Evolutionary conservation across 768 basidiomycete genomes (phyloP).

Genomic region (Suillus cothurnatus): DNA sequence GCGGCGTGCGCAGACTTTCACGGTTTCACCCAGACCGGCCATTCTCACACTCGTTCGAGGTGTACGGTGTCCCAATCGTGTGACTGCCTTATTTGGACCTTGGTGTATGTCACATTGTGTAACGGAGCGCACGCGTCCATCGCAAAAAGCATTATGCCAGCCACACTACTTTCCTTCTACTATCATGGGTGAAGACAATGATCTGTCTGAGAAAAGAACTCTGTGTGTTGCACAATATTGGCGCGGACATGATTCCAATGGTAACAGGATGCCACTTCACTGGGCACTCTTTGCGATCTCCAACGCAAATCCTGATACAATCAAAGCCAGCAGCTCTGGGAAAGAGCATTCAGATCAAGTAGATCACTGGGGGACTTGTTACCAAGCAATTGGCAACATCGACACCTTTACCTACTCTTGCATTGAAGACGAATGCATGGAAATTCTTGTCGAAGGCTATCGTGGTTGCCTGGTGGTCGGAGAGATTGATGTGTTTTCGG

Average conservation of each 20-base stretch:
- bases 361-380: constrained; percentile 35
- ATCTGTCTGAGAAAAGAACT: constrained; percentile 19
- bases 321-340: constrained; percentile 23
- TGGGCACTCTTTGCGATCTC: constrained; percentile 32
- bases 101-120: too few species aligned
- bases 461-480: constrained; percentile 31
- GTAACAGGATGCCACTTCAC: constrained; percentile 29
- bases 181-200: constrained; percentile 18
- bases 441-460: constrained; percentile 32
- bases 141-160: background rate
- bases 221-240: constrained; percentile 34
- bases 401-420: constrained; percentile 30
- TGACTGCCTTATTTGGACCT: too few species aligned
- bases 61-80: too few species aligned
- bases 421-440: constrained; percentile 31
- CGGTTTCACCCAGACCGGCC: too few species aligned
- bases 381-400: constrained; percentile 31
- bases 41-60: too few species aligned
- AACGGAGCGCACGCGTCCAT: too few species aligned
- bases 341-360: constrained; percentile 24
- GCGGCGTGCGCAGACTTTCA: too few species aligned
- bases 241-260: constrained; percentile 25
- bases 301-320: constrained; percentile 25
- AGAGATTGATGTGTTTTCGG: constrained; percentile 19
- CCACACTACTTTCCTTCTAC: background rate